Evolutionary conservation across 2,329 filamentous ascomycete species (phyloP), one percentile per base, ranked within the genome.

Genomic region (Zasmidium cellare): DNA sequence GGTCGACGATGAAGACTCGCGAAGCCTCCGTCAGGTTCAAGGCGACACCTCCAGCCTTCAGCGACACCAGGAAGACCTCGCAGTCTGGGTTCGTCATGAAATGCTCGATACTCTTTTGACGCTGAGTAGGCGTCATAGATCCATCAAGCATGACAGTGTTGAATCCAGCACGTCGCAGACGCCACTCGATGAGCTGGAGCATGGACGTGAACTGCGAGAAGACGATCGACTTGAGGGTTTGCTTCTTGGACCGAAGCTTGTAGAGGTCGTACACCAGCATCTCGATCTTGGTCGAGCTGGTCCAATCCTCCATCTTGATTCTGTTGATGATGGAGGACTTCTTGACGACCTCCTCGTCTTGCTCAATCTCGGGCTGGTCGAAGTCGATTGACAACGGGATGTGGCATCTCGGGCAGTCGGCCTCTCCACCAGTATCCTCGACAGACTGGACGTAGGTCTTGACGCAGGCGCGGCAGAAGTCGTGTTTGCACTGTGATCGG

Each of bases 241-340:
- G 87, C 73, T 96, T 96, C 77, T 96, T 90, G 57, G 90, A 96
- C 57, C 94, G 87, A 41, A 97, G 83, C 74, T 90, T 89, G 79
- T 96, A 94, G 2, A 99, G 83, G 70, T 97, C 92, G 70, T 97
- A 96, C 9, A 97, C 89, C 5, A 99, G 84, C 73, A 96, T 87
- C 77, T 99, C 94, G 65, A 99, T 99, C 79, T 99, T 99, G 61
- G 92, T 97, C 1, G 92, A 97, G 0, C 91, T 96, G 0, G 92
- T 96, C 94, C 94, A 99, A 69, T 97, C 90, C 73, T 96, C 91
- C 92, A 97, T 97, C 76, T 93, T 91, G 77, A 99, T 97, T 55
- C 94, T 90, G 74, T 97, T 97, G 80, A 97, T 96, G 74, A 99
- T 99, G 1, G 92, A 96, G 14, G 87, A 92, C 77, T 97, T 97